Percentiles rank a stretch among this genome's conserved stretches.
phyloP scores from a whole-genome alignment of 129 eudicot genomes.

The Tanacetum coccineum region DNA sequence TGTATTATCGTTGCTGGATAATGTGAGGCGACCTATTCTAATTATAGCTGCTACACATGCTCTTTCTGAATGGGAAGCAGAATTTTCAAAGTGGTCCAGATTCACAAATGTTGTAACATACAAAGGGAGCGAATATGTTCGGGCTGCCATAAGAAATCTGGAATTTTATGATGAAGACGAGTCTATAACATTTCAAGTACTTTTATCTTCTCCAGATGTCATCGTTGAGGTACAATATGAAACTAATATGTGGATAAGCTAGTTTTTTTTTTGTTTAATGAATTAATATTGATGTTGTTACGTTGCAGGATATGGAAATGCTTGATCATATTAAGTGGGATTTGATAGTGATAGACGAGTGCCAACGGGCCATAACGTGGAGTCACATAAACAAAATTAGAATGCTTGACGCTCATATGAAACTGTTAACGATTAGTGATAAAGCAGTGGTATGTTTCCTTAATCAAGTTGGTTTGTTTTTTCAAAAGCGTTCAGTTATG shows the following conservation, averaged over 20 bases:
- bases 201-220: conserved; percentile 35
- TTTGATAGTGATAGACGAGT: conserved; percentile 37
- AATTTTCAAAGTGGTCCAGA: conserved; percentile 36
- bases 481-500: background rate
- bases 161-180: conserved; percentile 34
- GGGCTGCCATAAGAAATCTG: too few species aligned
- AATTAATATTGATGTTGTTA: background rate
- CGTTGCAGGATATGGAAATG: conserved; percentile 33
- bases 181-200: conserved; percentile 35
- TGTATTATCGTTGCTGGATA: conserved; percentile 29
- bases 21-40: conserved; percentile 28
- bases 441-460: conserved; percentile 25
- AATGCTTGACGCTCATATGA: conserved; percentile 39
- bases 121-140: too few species aligned
- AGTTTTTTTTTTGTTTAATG: background rate
- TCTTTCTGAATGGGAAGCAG: conserved; percentile 38
- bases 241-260: background rate
- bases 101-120: conserved; percentile 31
- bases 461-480: too few species aligned
- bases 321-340: conserved; percentile 40
- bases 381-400: conserved; percentile 16
- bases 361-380: conserved; percentile 33
- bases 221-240: conserved; percentile 37
- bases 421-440: conserved; percentile 30
- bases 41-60: conserved; percentile 28